Percentiles rank a stretch among this genome's conserved stretches.
Evolutionary conservation across 495 filamentous ascomycete species (phyloP).

Genomic region (Penicillium roqueforti): DNA sequence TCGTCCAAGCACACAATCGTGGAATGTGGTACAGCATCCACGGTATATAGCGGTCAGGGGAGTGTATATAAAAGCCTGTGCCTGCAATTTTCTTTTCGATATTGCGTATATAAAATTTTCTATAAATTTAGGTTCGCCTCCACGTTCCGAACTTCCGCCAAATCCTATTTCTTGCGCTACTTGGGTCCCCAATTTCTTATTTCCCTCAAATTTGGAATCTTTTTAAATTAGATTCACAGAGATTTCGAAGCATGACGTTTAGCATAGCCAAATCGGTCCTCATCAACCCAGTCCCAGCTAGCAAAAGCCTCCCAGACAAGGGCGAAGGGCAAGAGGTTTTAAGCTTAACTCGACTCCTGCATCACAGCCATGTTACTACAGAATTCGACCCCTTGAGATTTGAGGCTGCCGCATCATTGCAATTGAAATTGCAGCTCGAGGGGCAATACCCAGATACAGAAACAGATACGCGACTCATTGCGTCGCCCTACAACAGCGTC

Average conservation of each 20-base stretch:
- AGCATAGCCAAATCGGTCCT: background rate
- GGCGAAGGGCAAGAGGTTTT: background rate
- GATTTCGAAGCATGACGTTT: conserved; percentile 9
- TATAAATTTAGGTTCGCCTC: background rate
- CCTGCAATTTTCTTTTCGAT: background rate
- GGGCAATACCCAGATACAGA: conserved; percentile 10
- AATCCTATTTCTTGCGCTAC: background rate
- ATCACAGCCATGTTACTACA: conserved; percentile 31
- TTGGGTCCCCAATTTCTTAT: background rate
- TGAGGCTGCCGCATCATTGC: conserved; percentile 33
- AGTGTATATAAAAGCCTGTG: background rate
- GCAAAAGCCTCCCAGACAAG: background rate
- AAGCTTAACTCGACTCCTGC: conserved; percentile 15
- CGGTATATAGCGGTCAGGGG: conserved; percentile 5
- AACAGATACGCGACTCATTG: conserved; percentile 44
- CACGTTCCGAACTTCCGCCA: background rate
- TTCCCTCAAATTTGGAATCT: background rate
- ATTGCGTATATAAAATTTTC: background rate
- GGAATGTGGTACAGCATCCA: conserved; percentile 4
- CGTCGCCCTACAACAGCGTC: conserved; percentile 67
- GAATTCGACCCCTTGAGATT: conserved; percentile 36
- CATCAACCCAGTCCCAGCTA: background rate
- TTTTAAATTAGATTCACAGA: background rate
- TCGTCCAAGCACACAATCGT: background rate
- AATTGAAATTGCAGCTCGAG: conserved; percentile 21